Base-by-base conservation (phyloP, 345 rosid species). In the Brassica carinata region DNA sequence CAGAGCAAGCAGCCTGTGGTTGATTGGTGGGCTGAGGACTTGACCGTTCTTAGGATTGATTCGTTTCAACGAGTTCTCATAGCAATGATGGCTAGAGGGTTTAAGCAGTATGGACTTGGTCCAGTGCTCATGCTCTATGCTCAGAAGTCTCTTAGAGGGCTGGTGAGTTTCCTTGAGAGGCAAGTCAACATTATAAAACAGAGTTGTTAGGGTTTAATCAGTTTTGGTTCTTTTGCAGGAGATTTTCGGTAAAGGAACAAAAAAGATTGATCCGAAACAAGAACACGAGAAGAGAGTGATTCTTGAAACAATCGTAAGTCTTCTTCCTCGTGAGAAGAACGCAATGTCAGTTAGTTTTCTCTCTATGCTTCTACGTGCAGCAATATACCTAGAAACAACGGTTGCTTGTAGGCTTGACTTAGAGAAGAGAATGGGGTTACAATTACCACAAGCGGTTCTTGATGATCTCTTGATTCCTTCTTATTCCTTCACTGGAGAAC, bases 11-110 rank as follows among this genome's bases (percentile, higher is more conserved):
- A 86, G 77, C 77, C 86, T 14, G 71, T 87, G 30, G 94, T 89
- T 71, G 98, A 91, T 75, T 93, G 98, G 97, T 96, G 99, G 98
- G 98, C 97, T 69, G 98, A 96, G 82, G 99, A 91, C 71, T 86
- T 96, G 71, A 84, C 90, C 11, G 83, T 88, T 73, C 86, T 96
- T 14, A 88, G 98, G 76, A 90, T 96, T 63, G 94, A 96, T 73
- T 76, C 86, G 59, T 93, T 96, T 84, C 98, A 91, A 67, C 83
- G 98, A 68, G 97, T 93, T 67, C 65, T 93, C 27, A 71, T 86
- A 18, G 97, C 98, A 2, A 89, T 93, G 96, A 86, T 87, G 84
- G 88, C 94, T 40, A 88, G 93, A 86, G 98, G 97, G 78, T 90
- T 90, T 76, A 90, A 90, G 75, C 98, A 90, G 59, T 88, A 86